These are phyloP conservation scores for Capsella bursapastoris DNA, from an alignment of 345 rosid species.

Conservation along the genomic window DNA sequence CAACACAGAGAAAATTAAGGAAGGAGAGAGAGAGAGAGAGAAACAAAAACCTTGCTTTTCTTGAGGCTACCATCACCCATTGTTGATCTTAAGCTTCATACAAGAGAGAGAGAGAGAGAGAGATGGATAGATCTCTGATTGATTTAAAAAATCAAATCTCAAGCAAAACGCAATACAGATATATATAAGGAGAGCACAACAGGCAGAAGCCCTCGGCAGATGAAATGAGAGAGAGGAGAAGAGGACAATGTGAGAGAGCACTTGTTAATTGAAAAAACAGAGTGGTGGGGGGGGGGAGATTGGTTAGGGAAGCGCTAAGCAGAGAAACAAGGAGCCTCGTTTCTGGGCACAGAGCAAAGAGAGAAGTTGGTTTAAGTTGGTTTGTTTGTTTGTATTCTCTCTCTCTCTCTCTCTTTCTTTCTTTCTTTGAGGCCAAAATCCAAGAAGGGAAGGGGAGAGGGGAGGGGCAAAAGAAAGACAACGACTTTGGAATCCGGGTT, in stretches of 20 bases:
- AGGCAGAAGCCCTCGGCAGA: too few species aligned
- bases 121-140: slow-evolving; percentile 29
- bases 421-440: slow-evolving; percentile 35
- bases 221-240: too few species aligned
- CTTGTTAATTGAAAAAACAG: too few species aligned
- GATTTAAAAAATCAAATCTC: slow-evolving; percentile 1
- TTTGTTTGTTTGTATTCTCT: slow-evolving; percentile 19
- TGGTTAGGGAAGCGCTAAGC: too few species aligned
- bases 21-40: not conserved
- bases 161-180: not conserved
- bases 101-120: slow-evolving; percentile 35
- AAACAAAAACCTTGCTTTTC: slow-evolving; percentile 73
- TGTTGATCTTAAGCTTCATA: slow-evolving; percentile 61
- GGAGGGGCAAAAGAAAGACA: slow-evolving; percentile 23
- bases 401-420: slow-evolving; percentile 28
- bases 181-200: too few species aligned
- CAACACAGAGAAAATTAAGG: not conserved
- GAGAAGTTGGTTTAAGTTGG: slow-evolving; percentile 34
- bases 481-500: slow-evolving; percentile 33
- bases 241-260: too few species aligned
- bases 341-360: slow-evolving; percentile 19
- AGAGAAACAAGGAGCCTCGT: slow-evolving; percentile 37
- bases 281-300: too few species aligned
- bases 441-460: not conserved
- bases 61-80: slow-evolving; percentile 84